Conservation (phyloP, 371 early-diverging fungal species). For the Zopfochytrium polystomum region DNA sequence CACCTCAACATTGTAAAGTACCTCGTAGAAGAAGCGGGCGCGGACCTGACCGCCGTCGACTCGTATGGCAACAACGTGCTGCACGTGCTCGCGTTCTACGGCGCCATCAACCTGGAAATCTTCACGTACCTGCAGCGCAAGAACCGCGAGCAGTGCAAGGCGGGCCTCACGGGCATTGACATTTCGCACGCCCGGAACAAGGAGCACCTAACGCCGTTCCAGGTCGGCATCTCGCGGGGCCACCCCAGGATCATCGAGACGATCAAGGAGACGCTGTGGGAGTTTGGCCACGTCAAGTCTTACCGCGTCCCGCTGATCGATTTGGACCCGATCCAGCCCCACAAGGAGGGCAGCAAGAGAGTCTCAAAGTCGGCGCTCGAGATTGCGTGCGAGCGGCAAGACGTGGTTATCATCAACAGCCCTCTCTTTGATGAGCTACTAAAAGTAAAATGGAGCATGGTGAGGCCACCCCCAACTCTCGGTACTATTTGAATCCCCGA, state of each 20-base stretch:
- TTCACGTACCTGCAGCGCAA: constrained; percentile 2
- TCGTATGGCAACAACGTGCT: constrained; percentile 24
- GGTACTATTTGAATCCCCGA: no score
- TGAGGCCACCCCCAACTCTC: no score
- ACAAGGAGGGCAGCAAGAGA: background rate
- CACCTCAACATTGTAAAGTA: constrained; percentile 11
- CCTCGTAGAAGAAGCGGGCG: constrained; percentile 6
- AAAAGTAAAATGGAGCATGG: constrained; percentile 16
- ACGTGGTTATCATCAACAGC: constrained; percentile 12
- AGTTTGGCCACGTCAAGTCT: constrained; percentile 16
- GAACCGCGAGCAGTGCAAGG: constrained; percentile 3
- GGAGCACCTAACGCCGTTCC: constrained; percentile 16
- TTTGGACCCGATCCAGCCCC: constrained; percentile 18
- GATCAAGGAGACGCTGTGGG: constrained; percentile 20
- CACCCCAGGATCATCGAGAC: constrained; percentile 14
- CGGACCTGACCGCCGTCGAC: constrained; percentile 13
- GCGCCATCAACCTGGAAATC: constrained; percentile 7
- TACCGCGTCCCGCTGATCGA: constrained; percentile 18
- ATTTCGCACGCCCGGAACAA: constrained; percentile 23
- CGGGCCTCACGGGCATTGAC: constrained; percentile 2
- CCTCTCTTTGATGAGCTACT: constrained; percentile 16
- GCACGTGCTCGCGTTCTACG: constrained; percentile 20
- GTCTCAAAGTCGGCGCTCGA: constrained; percentile 16
- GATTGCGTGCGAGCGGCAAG: constrained; percentile 13
- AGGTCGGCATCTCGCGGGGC: constrained; percentile 17